These are phyloP conservation scores for Davidsoniella eucalypti DNA, from an alignment of 2,329 filamentous ascomycete genomes.

Conservation along the genomic window DNA sequence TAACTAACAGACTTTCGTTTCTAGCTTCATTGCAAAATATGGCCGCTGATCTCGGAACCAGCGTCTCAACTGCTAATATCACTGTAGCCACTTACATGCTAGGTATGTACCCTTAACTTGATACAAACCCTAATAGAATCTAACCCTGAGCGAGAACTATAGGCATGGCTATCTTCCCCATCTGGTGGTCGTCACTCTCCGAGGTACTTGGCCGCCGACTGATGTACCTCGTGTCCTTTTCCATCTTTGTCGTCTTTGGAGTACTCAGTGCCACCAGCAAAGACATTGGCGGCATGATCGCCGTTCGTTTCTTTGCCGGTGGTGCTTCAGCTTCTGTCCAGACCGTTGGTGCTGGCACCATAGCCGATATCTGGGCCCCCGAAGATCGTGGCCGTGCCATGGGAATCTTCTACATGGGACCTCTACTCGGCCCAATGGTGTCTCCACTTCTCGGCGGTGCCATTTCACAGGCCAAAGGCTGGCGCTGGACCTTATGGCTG, in stretches of 20 bases:
- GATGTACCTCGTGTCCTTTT: slow-evolving; percentile 64
- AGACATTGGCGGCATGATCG: slow-evolving; percentile 59
- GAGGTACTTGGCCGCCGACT: slow-evolving; percentile 55
- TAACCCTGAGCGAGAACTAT: not conserved
- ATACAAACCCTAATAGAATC: no score
- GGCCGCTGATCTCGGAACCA: slow-evolving; percentile 41
- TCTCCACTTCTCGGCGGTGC: slow-evolving; percentile 63
- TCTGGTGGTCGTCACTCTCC: slow-evolving; percentile 78
- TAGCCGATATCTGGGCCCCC: slow-evolving; percentile 65
- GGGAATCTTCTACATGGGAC: slow-evolving; percentile 68
- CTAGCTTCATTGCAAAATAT: slow-evolving; percentile 53
- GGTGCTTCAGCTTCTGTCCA: slow-evolving; percentile 68
- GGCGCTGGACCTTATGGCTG: slow-evolving; percentile 68
- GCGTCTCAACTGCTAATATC: slow-evolving; percentile 53
- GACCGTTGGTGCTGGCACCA: slow-evolving; percentile 68
- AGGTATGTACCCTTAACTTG: not conserved
- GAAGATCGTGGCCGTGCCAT: slow-evolving; percentile 62
- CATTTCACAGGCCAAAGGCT: slow-evolving; percentile 51
- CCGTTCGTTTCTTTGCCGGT: slow-evolving; percentile 57
- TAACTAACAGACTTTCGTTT: not conserved
- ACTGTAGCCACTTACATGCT: slow-evolving; percentile 71
- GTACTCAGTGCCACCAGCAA: slow-evolving; percentile 50
- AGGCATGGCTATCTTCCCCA: slow-evolving; percentile 64
- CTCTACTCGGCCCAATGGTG: slow-evolving; percentile 56
- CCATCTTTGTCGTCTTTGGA: slow-evolving; percentile 55